Evolutionary conservation across 768 basidiomycete species (phyloP).

Genomic region (Ramaria sp.): DNA sequence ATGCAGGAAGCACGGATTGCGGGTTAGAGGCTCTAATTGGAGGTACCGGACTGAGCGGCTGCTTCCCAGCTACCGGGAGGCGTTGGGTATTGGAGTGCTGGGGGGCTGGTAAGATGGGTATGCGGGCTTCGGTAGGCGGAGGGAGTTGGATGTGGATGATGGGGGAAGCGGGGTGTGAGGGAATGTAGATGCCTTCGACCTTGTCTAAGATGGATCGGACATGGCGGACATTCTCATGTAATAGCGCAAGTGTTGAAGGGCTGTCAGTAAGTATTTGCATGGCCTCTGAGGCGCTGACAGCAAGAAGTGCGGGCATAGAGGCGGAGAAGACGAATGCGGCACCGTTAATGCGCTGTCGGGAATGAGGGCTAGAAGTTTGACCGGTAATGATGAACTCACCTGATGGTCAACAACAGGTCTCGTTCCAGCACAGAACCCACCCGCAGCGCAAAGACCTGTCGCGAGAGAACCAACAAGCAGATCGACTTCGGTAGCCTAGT

Average conservation of each 20-base stretch:
- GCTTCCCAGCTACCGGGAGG: conserved; percentile 5
- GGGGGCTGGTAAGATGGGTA: conserved; percentile 19
- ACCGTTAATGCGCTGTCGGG: conserved; percentile 79
- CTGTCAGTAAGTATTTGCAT: conserved; percentile 68
- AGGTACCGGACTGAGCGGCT: background rate
- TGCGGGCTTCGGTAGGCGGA: conserved; percentile 28
- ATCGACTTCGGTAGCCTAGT: conserved; percentile 78
- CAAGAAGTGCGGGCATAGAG: conserved; percentile 81
- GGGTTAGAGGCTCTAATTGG: conserved; percentile 38
- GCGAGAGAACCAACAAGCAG: conserved; percentile 91
- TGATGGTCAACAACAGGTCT: conserved; percentile 78
- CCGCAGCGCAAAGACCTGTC: conserved; percentile 68
- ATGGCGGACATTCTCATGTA: conserved; percentile 72
- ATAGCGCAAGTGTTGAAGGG: conserved; percentile 60
- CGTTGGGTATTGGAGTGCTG: conserved; percentile 16
- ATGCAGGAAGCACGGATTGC: conserved; percentile 32
- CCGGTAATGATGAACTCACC: conserved; percentile 26
- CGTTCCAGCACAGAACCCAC: conserved; percentile 94
- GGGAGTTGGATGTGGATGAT: conserved; percentile 66
- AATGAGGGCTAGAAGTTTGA: background rate
- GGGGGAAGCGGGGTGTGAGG: conserved; percentile 78
- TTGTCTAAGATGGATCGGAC: conserved; percentile 76
- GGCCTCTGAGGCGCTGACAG: conserved; percentile 79
- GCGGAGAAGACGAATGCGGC: conserved; percentile 95
- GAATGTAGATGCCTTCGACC: conserved; percentile 70